Conservation (phyloP, 2,329 filamentous ascomycete species). For the Fusarium brachygibbosum region DNA sequence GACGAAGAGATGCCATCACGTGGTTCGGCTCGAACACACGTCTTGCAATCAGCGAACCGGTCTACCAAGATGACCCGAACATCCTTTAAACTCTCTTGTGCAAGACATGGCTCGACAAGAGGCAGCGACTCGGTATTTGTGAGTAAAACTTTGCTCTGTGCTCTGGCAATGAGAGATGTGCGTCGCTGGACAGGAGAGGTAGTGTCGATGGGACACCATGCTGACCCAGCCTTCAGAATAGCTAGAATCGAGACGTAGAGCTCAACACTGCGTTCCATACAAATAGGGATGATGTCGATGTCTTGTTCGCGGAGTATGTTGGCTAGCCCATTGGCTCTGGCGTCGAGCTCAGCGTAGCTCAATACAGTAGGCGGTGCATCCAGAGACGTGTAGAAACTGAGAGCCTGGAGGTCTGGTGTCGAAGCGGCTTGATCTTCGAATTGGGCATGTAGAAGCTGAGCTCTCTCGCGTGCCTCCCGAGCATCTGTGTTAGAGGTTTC, state of each 20-base stretch:
- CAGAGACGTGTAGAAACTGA: conserved; percentile 22
- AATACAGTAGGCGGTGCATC: neutral
- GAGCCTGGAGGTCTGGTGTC: conserved; percentile 8
- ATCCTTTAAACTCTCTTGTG: conserved; percentile 2
- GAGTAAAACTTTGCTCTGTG: conserved; percentile 19
- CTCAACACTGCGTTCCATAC: conserved; percentile 19
- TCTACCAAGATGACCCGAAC: conserved; percentile 28
- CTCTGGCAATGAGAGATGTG: conserved; percentile 30
- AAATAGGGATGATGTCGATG: conserved; percentile 26
- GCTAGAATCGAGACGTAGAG: conserved; percentile 27
- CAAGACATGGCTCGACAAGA: conserved; percentile 16
- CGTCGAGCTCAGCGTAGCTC: conserved; percentile 28
- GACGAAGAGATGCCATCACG: neutral
- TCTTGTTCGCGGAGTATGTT: conserved; percentile 21
- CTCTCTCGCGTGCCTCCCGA: neutral
- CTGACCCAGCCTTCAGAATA: conserved; percentile 29
- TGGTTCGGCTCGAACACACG: neutral
- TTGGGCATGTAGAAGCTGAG: conserved; percentile 15
- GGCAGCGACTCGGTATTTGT: conserved; percentile 16
- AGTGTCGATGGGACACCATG: conserved; percentile 32
- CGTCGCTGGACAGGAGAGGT: conserved; percentile 26
- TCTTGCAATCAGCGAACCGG: neutral
- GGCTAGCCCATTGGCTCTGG: conserved; percentile 20
- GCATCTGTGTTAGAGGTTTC: neutral
- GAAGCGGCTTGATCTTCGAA: conserved; percentile 26